Conservation (phyloP, 768 basidiomycete genomes). For the Phaffia tasmanica region DNA sequence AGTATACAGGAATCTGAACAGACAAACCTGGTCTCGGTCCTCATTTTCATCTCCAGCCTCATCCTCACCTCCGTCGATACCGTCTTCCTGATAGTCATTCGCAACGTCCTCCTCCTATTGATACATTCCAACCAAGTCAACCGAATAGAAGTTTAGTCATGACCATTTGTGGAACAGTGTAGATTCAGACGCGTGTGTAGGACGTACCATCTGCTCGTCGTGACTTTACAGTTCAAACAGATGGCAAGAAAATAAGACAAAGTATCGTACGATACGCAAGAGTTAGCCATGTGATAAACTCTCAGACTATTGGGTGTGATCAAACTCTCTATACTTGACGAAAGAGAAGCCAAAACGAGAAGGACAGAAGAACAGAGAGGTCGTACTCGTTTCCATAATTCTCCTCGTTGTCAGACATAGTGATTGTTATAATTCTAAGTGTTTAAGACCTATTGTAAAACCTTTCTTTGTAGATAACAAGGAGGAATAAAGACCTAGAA, state of each 20-base stretch:
- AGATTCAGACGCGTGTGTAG: conserved; percentile 4
- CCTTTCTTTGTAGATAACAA: no score
- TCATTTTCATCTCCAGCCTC: conserved; percentile 9
- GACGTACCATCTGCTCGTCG: background rate
- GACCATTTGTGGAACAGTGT: background rate
- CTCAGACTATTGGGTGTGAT: background rate
- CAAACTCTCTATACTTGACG: background rate
- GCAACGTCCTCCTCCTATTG: conserved; percentile 8
- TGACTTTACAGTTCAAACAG: background rate
- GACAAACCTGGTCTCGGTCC: conserved; percentile 8
- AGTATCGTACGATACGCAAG: conserved; percentile 6
- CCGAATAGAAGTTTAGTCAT: background rate
- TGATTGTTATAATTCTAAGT: background rate
- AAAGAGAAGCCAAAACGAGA: no score
- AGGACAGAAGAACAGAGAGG: background rate
- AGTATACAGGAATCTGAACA: background rate
- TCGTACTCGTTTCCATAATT: conserved; percentile 19
- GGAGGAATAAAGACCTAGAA: no score
- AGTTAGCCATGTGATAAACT: background rate
- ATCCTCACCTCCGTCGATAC: conserved; percentile 4
- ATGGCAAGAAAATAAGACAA: background rate
- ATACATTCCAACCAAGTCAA: background rate
- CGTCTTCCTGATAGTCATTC: conserved; percentile 12
- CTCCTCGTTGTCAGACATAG: conserved; percentile 21
- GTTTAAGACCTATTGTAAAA: no score